Conservation (phyloP, 192 early-diverging fungal species). For the Umbelopsis isabellina region DNA sequence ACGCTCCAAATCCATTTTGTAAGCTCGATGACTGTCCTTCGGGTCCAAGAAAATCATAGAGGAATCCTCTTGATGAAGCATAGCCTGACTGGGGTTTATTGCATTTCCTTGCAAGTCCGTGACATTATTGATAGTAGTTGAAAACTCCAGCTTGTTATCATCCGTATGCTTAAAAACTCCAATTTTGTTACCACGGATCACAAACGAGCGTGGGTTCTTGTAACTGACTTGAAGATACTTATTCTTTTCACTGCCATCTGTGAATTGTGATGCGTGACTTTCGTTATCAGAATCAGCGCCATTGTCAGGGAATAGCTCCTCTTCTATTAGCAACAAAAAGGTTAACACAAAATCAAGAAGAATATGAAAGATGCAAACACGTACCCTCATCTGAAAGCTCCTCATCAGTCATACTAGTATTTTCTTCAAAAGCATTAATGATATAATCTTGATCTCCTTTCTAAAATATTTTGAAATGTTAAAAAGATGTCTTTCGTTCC, state of each 20-base stretch:
- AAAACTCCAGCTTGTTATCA: slow-evolving; percentile 73
- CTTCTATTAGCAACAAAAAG: too few relatives aligned
- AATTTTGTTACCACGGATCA: slow-evolving; percentile 86
- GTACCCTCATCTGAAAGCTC: slow-evolving; percentile 23
- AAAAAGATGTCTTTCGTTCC: too few relatives aligned
- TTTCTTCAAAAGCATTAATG: slow-evolving; percentile 73
- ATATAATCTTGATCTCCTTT: slow-evolving; percentile 76
- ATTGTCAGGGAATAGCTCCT: slow-evolving; percentile 48
- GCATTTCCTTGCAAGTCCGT: slow-evolving; percentile 55
- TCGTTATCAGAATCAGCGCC: slow-evolving; percentile 49
- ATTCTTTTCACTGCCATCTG: slow-evolving; percentile 56
- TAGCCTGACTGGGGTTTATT: slow-evolving; percentile 75
- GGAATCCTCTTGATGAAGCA: slow-evolving; percentile 89
- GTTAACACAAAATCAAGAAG: too few relatives aligned
- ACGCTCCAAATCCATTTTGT: slow-evolving; percentile 88
- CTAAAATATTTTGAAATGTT: too few relatives aligned
- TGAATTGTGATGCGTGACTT: slow-evolving; percentile 35
- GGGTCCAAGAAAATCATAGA: slow-evolving; percentile 77
- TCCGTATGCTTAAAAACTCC: slow-evolving; percentile 86
- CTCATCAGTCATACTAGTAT: slow-evolving; percentile 65
- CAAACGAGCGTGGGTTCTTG: slow-evolving; percentile 87
- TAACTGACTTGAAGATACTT: slow-evolving; percentile 83
- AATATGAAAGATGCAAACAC: too few relatives aligned
- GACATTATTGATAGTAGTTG: slow-evolving; percentile 81
- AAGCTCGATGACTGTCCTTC: slow-evolving; percentile 71